Conservation (phyloP, 2,329 filamentous ascomycete genomes). For the Rugonectria rugulosa region DNA sequence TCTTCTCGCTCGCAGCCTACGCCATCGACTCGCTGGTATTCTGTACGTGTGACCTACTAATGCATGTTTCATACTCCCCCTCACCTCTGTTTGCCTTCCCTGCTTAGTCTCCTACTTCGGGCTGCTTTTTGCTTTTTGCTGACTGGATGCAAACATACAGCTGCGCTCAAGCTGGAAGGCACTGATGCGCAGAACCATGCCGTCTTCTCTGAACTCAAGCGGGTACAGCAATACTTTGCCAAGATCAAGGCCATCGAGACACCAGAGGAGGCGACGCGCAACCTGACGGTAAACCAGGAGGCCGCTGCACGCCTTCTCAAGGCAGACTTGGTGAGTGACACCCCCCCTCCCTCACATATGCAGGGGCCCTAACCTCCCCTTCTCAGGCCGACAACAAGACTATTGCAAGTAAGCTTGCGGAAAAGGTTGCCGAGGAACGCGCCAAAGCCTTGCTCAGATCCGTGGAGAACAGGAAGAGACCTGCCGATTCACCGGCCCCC, state of each 20-base stretch:
- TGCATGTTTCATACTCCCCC: not conserved
- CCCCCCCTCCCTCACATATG: not conserved
- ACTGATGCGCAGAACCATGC: conserved; percentile 84
- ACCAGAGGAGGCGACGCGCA: conserved; percentile 59
- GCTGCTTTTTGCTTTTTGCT: not conserved
- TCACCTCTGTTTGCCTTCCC: not conserved
- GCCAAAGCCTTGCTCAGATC: conserved; percentile 60
- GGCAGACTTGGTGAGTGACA: conserved; percentile 71
- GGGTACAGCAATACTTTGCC: conserved; percentile 89
- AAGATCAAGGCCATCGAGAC: conserved; percentile 86
- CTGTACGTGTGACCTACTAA: conserved; percentile 58
- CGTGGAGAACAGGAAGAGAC: conserved; percentile 54
- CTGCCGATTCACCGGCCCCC: conserved; percentile 42
- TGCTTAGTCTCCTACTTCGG: not conserved
- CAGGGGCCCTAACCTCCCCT: conserved; percentile 17
- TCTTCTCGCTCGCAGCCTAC: conserved; percentile 88
- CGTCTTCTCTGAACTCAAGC: conserved; percentile 83
- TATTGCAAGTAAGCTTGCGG: conserved; percentile 59
- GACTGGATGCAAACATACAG: conserved; percentile 42
- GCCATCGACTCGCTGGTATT: conserved; percentile 91
- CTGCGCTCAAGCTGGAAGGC: conserved; percentile 80
- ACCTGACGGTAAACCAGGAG: conserved; percentile 70
- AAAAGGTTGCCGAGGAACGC: conserved; percentile 64
- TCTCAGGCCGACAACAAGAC: conserved; percentile 58
- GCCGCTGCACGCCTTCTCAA: conserved; percentile 85